A percentile compares a stretch with the other conserved stretches of the same genome.
Evolutionary conservation across 495 filamentous ascomycete species (phyloP).

Genomic region (Aeminium ludgeri): DNA sequence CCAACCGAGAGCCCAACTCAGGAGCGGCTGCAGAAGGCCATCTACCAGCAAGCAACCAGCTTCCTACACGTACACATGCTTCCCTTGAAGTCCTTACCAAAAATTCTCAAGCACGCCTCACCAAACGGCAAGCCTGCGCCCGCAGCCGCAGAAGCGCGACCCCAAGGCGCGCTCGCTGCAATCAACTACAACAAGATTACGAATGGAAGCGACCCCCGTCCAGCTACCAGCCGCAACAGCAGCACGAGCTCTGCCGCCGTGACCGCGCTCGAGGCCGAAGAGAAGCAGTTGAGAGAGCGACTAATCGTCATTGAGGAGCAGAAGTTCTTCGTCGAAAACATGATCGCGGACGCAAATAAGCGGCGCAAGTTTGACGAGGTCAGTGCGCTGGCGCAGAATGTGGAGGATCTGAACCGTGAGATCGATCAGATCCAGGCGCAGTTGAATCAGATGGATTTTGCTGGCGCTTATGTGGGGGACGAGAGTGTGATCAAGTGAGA

Average conservation of each 20-base stretch:
- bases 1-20: constrained; percentile 59
- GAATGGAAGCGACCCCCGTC: constrained; percentile 21
- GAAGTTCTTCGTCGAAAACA: constrained; percentile 74
- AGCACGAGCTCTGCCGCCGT: constrained; percentile 28
- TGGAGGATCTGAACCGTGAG: constrained; percentile 71
- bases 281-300: constrained; percentile 68
- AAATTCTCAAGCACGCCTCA: constrained; percentile 55
- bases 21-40: constrained; percentile 58
- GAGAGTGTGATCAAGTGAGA: constrained; percentile 8
- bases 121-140: constrained; percentile 26
- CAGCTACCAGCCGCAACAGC: constrained; percentile 18
- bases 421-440: constrained; percentile 48
- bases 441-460: constrained; percentile 39
- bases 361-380: constrained; percentile 83
- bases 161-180: constrained; percentile 33
- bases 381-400: constrained; percentile 55
- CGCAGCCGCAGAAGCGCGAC: constrained; percentile 9
- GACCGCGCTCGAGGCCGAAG: constrained; percentile 63
- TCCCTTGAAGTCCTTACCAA: constrained; percentile 71
- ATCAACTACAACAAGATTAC: constrained; percentile 47
- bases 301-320: constrained; percentile 91
- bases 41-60: constrained; percentile 65
- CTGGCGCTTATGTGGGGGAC: constrained; percentile 17
- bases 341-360: constrained; percentile 69
- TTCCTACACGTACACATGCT: constrained; percentile 90